Evolutionary conservation across 2,329 filamentous ascomycete genomes (phyloP).

Genomic region (Exophiala dermatitidis): DNA sequence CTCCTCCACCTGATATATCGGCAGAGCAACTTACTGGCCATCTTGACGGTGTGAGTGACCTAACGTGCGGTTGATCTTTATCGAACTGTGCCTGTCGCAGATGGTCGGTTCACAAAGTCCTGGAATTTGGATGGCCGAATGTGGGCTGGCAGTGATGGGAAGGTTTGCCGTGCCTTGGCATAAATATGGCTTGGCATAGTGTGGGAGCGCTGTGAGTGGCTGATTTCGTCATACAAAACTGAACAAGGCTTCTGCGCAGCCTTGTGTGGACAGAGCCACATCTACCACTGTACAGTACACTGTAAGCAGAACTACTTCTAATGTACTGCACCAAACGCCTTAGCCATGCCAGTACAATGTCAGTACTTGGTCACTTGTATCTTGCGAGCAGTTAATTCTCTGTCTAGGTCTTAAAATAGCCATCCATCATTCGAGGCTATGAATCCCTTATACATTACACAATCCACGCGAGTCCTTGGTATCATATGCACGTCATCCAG

Average conservation of each 20-base stretch:
- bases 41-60: slow-evolving; percentile 21
- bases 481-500: slow-evolving; percentile 18
- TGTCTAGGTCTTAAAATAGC: slow-evolving; percentile 1
- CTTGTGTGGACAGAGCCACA: no score
- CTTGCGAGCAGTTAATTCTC: background rate
- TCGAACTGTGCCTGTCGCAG: slow-evolving; percentile 1
- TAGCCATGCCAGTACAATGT: no score
- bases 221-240: no score
- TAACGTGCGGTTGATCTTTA: slow-evolving; percentile 4
- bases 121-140: slow-evolving; percentile 9
- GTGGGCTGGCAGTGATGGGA: slow-evolving; percentile 6
- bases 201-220: no score
- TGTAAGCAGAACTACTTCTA: no score
- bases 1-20: background rate
- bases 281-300: no score
- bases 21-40: slow-evolving; percentile 25
- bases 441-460: slow-evolving; percentile 1
- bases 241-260: no score
- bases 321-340: no score
- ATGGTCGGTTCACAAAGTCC: slow-evolving; percentile 7
- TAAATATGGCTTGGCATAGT: background rate
- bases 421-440: background rate
- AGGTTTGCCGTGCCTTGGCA: slow-evolving; percentile 14
- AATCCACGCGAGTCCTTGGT: slow-evolving; percentile 13
- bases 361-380: no score